Conservation (phyloP, 768 basidiomycete species). For the Lactifluus subvellereus region DNA sequence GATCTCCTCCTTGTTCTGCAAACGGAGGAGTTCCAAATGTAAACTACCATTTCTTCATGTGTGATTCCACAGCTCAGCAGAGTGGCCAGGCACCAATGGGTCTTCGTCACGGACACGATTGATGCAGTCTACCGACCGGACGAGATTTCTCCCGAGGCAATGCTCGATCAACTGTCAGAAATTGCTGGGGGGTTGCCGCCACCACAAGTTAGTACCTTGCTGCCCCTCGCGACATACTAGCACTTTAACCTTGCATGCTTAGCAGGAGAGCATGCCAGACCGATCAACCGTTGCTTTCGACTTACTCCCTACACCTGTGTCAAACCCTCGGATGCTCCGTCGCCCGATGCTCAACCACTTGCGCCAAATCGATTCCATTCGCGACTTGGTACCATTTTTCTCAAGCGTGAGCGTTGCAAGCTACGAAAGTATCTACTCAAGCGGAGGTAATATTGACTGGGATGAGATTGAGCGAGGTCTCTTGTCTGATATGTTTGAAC, state of each 20-base stretch:
- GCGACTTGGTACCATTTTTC: slow-evolving; percentile 87
- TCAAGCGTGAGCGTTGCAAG: slow-evolving; percentile 80
- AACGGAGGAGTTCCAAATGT: slow-evolving; percentile 99
- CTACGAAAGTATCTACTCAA: slow-evolving; percentile 87
- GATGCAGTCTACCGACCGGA: slow-evolving; percentile 90
- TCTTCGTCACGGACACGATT: slow-evolving; percentile 95
- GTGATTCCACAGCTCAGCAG: background rate
- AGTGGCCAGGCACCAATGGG: slow-evolving; percentile 85
- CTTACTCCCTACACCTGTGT: slow-evolving; percentile 23
- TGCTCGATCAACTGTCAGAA: slow-evolving; percentile 88
- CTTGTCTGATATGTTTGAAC: slow-evolving; percentile 87
- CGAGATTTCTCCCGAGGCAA: slow-evolving; percentile 74
- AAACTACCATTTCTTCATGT: slow-evolving; percentile 12
- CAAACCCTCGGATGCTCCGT: slow-evolving; percentile 50
- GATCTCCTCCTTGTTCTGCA: slow-evolving; percentile 90
- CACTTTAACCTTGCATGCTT: background rate
- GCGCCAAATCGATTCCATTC: slow-evolving; percentile 75
- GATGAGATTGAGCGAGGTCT: slow-evolving; percentile 77
- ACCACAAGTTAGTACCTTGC: slow-evolving; percentile 29
- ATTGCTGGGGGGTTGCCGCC: slow-evolving; percentile 64
- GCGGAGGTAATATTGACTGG: slow-evolving; percentile 82
- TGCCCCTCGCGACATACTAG: background rate
- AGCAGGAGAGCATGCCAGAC: slow-evolving; percentile 6
- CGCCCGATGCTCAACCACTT: slow-evolving; percentile 65
- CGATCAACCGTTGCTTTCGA: background rate